Evolutionary conservation across 2,329 filamentous ascomycete genomes (phyloP).

Genomic region (Apiospora rasikravindrae): DNA sequence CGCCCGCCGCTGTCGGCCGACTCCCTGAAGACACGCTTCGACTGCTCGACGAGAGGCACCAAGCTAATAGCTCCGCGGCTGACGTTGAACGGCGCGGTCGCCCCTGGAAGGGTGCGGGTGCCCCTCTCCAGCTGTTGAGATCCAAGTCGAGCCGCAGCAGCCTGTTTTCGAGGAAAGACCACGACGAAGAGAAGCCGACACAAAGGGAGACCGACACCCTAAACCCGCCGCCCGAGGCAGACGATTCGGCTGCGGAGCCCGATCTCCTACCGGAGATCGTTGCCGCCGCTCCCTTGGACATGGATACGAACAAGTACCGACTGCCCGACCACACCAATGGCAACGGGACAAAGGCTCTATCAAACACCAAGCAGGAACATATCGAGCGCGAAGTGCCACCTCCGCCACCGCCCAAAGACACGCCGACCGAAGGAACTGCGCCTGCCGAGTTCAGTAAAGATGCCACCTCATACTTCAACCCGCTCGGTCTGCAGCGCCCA

Average conservation of each 20-base stretch:
- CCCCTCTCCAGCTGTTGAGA: constrained; percentile 48
- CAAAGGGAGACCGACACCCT: constrained; percentile 26
- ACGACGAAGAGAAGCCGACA: constrained; percentile 27
- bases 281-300: constrained; percentile 56
- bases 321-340: constrained; percentile 73
- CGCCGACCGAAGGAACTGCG: constrained; percentile 47
- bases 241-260: constrained; percentile 32
- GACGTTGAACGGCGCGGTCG: constrained; percentile 69
- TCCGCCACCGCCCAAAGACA: constrained; percentile 58
- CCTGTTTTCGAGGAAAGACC: constrained; percentile 33
- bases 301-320: constrained; percentile 77
- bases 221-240: constrained; percentile 37
- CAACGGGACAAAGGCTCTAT: constrained; percentile 69
- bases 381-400: constrained; percentile 55
- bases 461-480: constrained; percentile 68
- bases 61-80: constrained; percentile 53
- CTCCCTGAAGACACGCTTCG: constrained; percentile 73
- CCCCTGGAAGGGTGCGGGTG: constrained; percentile 72
- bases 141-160: constrained; percentile 38
- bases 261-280: constrained; percentile 58
- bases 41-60: constrained; percentile 71
- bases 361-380: constrained; percentile 62
- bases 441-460: constrained; percentile 54
- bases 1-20: constrained; percentile 59
- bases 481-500: constrained; percentile 68